phyloP scores from a whole-genome alignment of 495 filamentous ascomycete species.

The Lasiosphaeris hirsuta region DNA sequence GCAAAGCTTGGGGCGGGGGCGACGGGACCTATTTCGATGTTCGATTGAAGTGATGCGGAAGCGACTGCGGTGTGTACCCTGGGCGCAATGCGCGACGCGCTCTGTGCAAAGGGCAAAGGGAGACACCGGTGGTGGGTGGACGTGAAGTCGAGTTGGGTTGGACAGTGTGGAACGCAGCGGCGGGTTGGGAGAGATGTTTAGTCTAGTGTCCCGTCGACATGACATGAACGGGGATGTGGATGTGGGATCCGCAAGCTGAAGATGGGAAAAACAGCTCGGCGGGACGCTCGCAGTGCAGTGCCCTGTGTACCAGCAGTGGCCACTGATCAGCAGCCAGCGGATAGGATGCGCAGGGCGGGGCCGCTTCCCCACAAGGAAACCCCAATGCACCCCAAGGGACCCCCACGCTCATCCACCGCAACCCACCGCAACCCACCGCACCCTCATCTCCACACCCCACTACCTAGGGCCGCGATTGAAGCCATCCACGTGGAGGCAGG shows the following conservation, averaged over 20 bases:
- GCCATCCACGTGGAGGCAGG: constrained; percentile 14
- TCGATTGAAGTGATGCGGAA: not conserved
- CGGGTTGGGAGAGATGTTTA: not conserved
- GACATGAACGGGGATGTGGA: not conserved
- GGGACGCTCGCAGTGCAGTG: not conserved
- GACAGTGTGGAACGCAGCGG: not conserved
- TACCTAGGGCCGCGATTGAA: not conserved
- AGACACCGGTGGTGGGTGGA: too few species aligned
- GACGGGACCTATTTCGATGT: not conserved
- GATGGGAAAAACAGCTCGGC: too few species aligned
- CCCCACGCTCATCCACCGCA: not conserved
- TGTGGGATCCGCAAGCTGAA: too few species aligned
- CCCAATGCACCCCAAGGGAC: too few species aligned
- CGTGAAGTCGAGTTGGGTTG: not conserved
- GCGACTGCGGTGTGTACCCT: too few species aligned
- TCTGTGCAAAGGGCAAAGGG: too few species aligned
- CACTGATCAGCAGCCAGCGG: too few species aligned
- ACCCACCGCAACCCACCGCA: constrained; percentile 12
- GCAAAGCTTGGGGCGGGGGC: not conserved
- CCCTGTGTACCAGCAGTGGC: too few species aligned
- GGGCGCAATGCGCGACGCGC: too few species aligned
- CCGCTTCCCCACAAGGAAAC: constrained; percentile 18
- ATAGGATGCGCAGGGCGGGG: not conserved
- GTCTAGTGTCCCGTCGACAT: too few species aligned
- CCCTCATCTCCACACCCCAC: constrained; percentile 28